A percentile compares a stretch with the other conserved stretches of the same genome.
Evolutionary conservation across 2,329 filamentous ascomycete species (phyloP).

Genomic region (Colletotrichum destructivum): DNA sequence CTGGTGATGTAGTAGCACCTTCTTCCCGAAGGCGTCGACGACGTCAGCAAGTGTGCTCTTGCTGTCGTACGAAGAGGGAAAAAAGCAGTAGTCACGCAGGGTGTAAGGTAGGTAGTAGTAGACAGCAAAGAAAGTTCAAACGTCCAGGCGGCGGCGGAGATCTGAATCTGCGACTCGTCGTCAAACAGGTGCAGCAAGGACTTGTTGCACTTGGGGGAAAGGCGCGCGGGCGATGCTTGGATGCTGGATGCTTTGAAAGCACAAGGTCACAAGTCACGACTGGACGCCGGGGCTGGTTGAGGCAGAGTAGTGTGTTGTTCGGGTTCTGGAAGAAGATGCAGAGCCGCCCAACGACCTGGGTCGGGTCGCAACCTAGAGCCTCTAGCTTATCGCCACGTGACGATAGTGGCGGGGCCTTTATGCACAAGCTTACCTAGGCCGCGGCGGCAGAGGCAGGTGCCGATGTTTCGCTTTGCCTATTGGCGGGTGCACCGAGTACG

Average conservation of each 20-base stretch:
- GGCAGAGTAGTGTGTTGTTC: conserved; percentile 3
- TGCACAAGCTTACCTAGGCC: neutral
- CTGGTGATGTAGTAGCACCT: conserved; percentile 13
- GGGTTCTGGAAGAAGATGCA: conserved; percentile 13
- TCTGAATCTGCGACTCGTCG: conserved; percentile 28
- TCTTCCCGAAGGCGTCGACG: conserved; percentile 21
- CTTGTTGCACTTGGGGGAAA: conserved; percentile 29
- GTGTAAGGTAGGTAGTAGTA: conserved; percentile 15
- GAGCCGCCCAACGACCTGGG: conserved; percentile 23
- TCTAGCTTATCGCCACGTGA: conserved; percentile 32
- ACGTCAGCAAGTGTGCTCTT: conserved; percentile 34
- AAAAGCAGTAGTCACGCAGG: conserved; percentile 29
- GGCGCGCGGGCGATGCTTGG: conserved; percentile 28
- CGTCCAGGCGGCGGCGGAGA: conserved; percentile 20
- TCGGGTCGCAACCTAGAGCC: conserved; percentile 34
- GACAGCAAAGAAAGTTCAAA: conserved; percentile 30
- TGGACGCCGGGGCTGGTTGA: conserved; percentile 18
- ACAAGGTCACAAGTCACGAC: conserved; percentile 26
- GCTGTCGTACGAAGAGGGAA: conserved; percentile 21
- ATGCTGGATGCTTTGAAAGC: conserved; percentile 23
- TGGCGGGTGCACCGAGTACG: neutral
- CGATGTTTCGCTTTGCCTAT: neutral
- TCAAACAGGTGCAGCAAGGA: conserved; percentile 31
- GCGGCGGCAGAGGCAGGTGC: conserved; percentile 2
- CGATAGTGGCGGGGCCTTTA: conserved; percentile 13